Base-by-base conservation (phyloP, 2,329 filamentous ascomycete genomes). In the Fusarium longipes region DNA sequence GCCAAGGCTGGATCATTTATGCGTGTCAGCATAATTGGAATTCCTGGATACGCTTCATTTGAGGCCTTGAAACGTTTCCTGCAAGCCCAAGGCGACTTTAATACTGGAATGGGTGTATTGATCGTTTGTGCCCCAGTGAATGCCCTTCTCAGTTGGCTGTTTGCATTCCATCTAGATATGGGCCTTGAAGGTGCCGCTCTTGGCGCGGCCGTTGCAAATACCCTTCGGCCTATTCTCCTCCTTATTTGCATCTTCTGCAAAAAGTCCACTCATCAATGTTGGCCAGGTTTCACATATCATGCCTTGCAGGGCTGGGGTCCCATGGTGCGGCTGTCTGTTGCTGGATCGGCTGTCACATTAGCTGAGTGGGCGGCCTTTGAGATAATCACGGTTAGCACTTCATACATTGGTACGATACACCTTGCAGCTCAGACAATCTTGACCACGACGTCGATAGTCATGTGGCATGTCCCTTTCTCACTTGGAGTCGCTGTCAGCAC, bases 1-100 rank as follows among this genome's bases (percentile, higher is more conserved):
- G 70, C 80, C 30, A 80, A 82, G 63, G 85, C 84, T 0, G 83
- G 84, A 14, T 75, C 74, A 1, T 87, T 85, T 57, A 69, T 87
- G 32, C 77, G 79, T 6, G 77, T 84, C 32, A 80, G 83, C 38
- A 75, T 86, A 3, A 71, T 84, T 8, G 83, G 84, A 0, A 76
- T 84, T 2, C 84, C 84, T 1, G 84, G 83, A 4, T 87, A 86
- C 54, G 83, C 82, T 2, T 79, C 79, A 5, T 87, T 87, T 29
- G 85, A 87, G 63, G 82, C 82, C 0, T 77, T 82, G 3, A 87
- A 87, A 70, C 78, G 84, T 1, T 86, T 86, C 63, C 77, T 86
- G 4, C 84, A 87, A 68, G 82, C 85, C 0, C 84, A 87, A 63
- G 84, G 85, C 2, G 77, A 84, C 30, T 86, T 86, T 75, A 81